phyloP scores from a whole-genome alignment of 2,329 filamentous ascomycete genomes.

The Aureobasidium namibiae region DNA sequence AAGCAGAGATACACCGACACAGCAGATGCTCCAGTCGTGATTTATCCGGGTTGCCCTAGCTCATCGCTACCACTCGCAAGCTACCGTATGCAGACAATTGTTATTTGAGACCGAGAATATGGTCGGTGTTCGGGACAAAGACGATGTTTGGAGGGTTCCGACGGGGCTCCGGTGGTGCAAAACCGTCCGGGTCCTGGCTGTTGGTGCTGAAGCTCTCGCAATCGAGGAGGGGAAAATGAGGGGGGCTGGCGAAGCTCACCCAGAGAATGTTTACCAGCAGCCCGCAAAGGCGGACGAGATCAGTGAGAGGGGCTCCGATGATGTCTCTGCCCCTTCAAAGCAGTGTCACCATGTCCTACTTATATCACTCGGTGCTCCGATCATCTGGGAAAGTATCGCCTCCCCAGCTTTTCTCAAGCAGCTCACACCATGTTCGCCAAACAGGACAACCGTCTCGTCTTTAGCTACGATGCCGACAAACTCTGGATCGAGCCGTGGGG shows the following conservation, averaged over 20 bases:
- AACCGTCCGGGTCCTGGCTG: neutral
- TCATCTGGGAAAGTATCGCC: neutral
- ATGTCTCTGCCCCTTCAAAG: neutral
- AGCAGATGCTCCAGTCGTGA: too few relatives aligned
- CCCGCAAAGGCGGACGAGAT: neutral
- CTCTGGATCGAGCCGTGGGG: conserved; percentile 45
- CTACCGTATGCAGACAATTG: neutral
- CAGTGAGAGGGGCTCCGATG: neutral
- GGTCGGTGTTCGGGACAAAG: neutral
- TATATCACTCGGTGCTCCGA: neutral
- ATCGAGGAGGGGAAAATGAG: neutral
- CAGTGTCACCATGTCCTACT: neutral
- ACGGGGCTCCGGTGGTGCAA: neutral
- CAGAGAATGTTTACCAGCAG: neutral
- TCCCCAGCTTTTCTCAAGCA: neutral
- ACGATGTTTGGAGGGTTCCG: neutral
- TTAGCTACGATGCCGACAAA: conserved; percentile 44
- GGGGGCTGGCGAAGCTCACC: neutral
- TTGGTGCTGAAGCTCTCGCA: neutral
- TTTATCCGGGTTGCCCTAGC: too few relatives aligned
- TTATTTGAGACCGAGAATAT: neutral
- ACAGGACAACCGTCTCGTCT: conserved; percentile 52
- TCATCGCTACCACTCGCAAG: neutral
- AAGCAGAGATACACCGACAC: too few relatives aligned
- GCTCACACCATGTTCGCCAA: conserved; percentile 26